Evolutionary conservation across 768 basidiomycete genomes (phyloP), one percentile per base, ranked within the genome.

Genomic region (Suillus bovinus): DNA sequence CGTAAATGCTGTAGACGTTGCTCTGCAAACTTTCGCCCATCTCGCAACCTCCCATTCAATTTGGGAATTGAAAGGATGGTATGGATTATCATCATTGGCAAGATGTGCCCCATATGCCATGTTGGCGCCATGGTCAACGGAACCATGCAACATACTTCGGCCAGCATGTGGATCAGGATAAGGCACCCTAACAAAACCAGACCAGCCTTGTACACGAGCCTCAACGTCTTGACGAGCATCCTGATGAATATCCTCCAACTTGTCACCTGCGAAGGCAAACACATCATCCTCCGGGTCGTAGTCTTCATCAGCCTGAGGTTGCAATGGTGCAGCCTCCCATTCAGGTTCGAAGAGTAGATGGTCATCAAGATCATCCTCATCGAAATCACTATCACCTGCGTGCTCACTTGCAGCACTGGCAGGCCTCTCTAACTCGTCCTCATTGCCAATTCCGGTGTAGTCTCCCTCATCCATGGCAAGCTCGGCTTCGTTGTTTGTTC

Each of bases 1-100:
- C 20, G 3, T 8, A 41, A 41, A 41, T 41, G 41, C 41, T 9
- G 20, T 77, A 0, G 79, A 77, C 5, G 75, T 69, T 0, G 73
- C 67, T 0, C 77, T 77, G 0, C 71, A 66, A 2, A 76, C 60
- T 61, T 79, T 80, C 2, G 77, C 78, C 79, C 80, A 81, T 27
- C 63, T 52, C 3, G 75, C 78, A 34, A 80, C 27, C 63, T 78
- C 76, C 78, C 77, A 81, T 38, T 80, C 76, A 2, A 77, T 47
- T 44, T 73, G 52, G 0, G 75, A 76, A 0, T 17, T 14, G 62
- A 81, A 81, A 0, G 75, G 80, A 9, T 76, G 72, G 59, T 62
- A 70, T 5, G 44, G 9, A 10, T 38, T 57, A 9, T 38, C n/a
- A 1, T 38, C 41, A 24, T 46, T 4, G 4, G 22, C 5, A 1